Base-by-base conservation (phyloP, 805 yeast species). In the Candida michaelii region DNA sequence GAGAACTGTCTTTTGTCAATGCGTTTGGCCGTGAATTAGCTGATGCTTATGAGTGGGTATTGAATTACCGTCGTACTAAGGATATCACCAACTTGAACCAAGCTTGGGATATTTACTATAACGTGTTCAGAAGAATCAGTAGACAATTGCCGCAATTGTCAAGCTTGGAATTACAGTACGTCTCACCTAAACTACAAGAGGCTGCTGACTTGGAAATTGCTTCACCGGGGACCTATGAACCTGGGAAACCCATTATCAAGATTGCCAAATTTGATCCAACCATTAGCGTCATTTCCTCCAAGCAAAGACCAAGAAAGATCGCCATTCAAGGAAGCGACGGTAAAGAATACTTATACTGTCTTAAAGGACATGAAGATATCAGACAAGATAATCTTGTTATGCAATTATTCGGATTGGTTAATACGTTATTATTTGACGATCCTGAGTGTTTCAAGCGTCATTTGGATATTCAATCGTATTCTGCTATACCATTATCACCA, bases 341-440 rank as follows among this genome's bases (percentile, higher is more conserved):
- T 46, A 87, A 85, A 55, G 87, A 84, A 30, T 89, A 95, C 59
- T 85, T 79, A 53, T 95, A 80, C 63, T 66, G 74, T 1, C 71
- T 93, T 56, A 93, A 93, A 65, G 99, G 98, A 1, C 98, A 93
- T 58, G 99, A 93, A 66, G 99, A 93, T 72, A 88, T 93, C 41
- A 79, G 99, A 57, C 99, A 93, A 61, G 99, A 93, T 66, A 88
- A 89, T 56, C 74, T 95, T 62, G 99, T 91, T 19, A 93, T 93
- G 99, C 99, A 93, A 65, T 71, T 93, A 53, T 91, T 93, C 63
- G 98, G 98, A 0, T 72, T 93, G 56, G 98, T 93, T 2, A 93
- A 95, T 59, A 89, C 97, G 0, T 71, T 95, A 37, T 74, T 93
- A 49, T 78, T 83, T 4, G 87, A 87, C 54, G 97, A 93, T 61